Base-by-base conservation (phyloP, 2,329 filamentous ascomycete genomes). In the Fusarium sp. region DNA sequence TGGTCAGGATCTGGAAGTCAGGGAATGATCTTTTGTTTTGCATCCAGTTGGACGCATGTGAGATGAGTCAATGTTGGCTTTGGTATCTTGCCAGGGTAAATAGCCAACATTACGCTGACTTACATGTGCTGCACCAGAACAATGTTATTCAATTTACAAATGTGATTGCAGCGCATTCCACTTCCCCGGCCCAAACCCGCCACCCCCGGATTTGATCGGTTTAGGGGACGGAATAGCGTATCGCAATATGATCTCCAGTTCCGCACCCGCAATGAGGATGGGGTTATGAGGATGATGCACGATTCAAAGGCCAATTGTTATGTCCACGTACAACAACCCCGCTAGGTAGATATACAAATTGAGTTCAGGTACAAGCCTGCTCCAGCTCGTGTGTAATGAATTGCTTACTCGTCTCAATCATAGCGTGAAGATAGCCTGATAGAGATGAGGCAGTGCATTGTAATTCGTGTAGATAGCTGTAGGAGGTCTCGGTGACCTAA, bases 1-100 rank as follows among this genome's bases (percentile, higher is more conserved):
- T 37, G 35, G 9, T 19, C 7, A 37, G n/a, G 17, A 37, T 37
- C 17, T 37, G 5, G 35, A 37, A 37, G 8, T 37, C 19, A 23
- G 13, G 54, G 35, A 68, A 66, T 66, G 47, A 30, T 40, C 40
- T 22, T 69, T 62, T 62, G 47, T 35, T 27, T 3, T 22, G 30
- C 8, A n/a, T 13, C 23, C 13, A 45, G 14, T 14, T 45, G 39
- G 17, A 49, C 19, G 4, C 10, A 22, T n/a, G 13, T 56, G 5
- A 10, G 23, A 3, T 56, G 2, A 8, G n/a, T n/a, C 45, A 9
- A 25, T 37, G 17, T 5, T n/a, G 8, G 17, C 4, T n/a, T 17
- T 19, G 35, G n/a, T 6, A n/a, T 35, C 7, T 8, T n/a, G n/a
- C 35, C 3, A 17, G 17, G 17, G 17, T 37, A 2, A 7, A 37